phyloP scores from a whole-genome alignment of 2,329 filamentous ascomycete species.

The Stemphylium vesicarium region DNA sequence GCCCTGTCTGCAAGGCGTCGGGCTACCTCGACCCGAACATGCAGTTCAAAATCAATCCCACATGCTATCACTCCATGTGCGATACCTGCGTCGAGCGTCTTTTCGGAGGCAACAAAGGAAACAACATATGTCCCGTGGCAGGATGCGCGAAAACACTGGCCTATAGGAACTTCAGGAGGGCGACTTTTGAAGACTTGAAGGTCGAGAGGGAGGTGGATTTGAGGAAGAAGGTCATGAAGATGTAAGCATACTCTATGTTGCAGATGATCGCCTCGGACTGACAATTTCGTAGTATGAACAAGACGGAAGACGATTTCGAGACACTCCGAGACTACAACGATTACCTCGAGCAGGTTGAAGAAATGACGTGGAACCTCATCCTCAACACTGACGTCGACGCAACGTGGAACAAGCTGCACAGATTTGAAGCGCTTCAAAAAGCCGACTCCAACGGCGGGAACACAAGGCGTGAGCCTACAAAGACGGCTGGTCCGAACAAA shows the following conservation, averaged over 20 bases:
- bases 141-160: constrained; percentile 87
- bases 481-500: constrained; percentile 63
- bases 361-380: constrained; percentile 87
- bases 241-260: constrained; percentile 46
- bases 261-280: background rate
- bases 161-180: constrained; percentile 80
- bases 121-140: constrained; percentile 89
- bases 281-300: constrained; percentile 72
- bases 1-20: constrained; percentile 95
- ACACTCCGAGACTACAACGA: constrained; percentile 84
- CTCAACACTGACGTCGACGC: constrained; percentile 71
- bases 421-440: constrained; percentile 77
- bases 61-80: constrained; percentile 99
- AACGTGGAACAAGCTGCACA: constrained; percentile 64
- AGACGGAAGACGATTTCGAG: constrained; percentile 89
- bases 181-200: constrained; percentile 86
- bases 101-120: constrained; percentile 76
- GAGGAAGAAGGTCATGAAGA: constrained; percentile 72
- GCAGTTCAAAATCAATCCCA: constrained; percentile 93
- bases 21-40: constrained; percentile 95
- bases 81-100: constrained; percentile 93
- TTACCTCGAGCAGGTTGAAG: constrained; percentile 92
- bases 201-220: constrained; percentile 96
- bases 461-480: constrained; percentile 43
- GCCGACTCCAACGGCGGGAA: constrained; percentile 55